A percentile compares a stretch with the other conserved stretches of the same genome.
Evolutionary conservation across 1,284 basidiomycete genomes (phyloP).

Genomic region (Puccinia brachypodii): DNA sequence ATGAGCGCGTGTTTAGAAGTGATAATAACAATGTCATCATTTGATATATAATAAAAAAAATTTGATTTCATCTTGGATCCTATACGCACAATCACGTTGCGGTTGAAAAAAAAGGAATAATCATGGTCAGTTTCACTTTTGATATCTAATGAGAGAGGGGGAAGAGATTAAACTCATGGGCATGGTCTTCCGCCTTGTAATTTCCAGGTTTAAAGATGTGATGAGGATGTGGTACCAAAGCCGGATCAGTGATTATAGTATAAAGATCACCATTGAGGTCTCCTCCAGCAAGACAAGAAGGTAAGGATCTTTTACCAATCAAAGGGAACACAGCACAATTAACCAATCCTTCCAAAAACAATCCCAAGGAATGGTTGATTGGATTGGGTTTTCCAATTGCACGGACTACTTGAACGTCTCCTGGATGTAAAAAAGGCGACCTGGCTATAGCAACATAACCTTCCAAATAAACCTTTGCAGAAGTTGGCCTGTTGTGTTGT

Average conservation of each 20-base stretch:
- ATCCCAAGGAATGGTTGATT: too few species aligned
- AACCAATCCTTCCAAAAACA: too few species aligned
- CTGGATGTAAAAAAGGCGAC: constrained; percentile 71
- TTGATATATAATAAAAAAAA: constrained; percentile 72
- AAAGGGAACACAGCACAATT: constrained; percentile 75
- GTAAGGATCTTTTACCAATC: constrained; percentile 67
- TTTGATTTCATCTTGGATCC: constrained; percentile 68
- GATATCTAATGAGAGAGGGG: not conserved
- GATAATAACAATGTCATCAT: constrained; percentile 65
- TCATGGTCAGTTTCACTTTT: too few species aligned
- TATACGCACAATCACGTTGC: not conserved
- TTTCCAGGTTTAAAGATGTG: constrained; percentile 61
- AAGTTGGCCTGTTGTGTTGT: constrained; percentile 61
- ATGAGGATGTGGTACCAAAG: constrained; percentile 61
- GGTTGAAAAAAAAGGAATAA: not conserved
- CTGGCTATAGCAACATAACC: constrained; percentile 67
- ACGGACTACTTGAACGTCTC: constrained; percentile 68
- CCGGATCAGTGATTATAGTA: constrained; percentile 61
- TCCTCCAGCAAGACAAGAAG: constrained; percentile 70
- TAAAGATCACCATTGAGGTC: constrained; percentile 69
- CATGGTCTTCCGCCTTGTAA: constrained; percentile 57
- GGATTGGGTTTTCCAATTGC: constrained; percentile 69
- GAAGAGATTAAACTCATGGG: not conserved
- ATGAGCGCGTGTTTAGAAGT: constrained; percentile 66
- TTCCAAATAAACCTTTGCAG: constrained; percentile 63